Base-by-base conservation (phyloP, 306 rosid genomes). In the Pyrus betulifolia region DNA sequence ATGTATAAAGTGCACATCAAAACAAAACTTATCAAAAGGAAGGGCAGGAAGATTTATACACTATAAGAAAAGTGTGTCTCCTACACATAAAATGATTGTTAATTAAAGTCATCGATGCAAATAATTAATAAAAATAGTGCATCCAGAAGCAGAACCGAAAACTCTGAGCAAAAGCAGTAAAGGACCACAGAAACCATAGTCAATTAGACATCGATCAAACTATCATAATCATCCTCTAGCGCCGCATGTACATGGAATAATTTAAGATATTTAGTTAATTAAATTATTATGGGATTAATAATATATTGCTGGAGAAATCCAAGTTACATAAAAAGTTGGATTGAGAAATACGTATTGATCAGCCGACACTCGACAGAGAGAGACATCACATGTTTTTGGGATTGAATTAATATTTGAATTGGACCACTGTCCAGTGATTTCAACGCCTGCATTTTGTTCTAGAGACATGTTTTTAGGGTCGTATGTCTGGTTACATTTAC, bases 331-430 rank as follows among this genome's bases (percentile, higher is more conserved):
- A n/a, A 49, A 57, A 49, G 40, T 68, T 64, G 44, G 13, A 57
- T 55, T 40, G 71, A 25, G 6, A 27, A 25, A 12, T 19, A 19
- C 9, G 45, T 17, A 19, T 55, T 74, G 31, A 71, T 74, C 68
- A 65, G 63, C 86, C 85, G 89, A 82, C 89, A 80, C 8, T 51
- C 21, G 55, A 51, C 55, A 51, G 3, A 51, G 71, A 74, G 81
- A 35, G 86, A 85, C 86, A 85, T 38, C 38, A 71, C 80, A 82
- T 85, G 86, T 75, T 78, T 74, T 49, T 38, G 52, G 61, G 78
- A 35, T 72, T 60, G 6, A 2, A 23, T 30, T 31, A 31, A 61
- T 23, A 45, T 69, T 45, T 62, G 76, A 21, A 70, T 49, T 57
- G 75, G 80, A n/a, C 76, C 60, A 55, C 49, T 9, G 67, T 14